These are phyloP conservation scores for Carex pumila DNA, from an alignment of 176 grass and related monocot species.

Conservation along the genomic window DNA sequence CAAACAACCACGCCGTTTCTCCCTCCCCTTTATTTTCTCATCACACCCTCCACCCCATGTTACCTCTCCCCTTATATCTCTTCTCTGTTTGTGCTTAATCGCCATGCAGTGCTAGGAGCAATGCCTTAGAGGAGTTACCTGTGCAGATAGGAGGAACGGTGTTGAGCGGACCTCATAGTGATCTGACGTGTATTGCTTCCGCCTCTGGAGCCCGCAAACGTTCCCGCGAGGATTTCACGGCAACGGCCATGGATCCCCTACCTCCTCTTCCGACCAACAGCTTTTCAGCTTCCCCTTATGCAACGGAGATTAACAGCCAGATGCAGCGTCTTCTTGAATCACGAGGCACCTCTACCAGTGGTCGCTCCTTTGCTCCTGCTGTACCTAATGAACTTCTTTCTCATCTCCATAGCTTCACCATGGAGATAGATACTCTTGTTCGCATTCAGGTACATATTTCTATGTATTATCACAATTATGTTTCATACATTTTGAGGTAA, in stretches of 20 bases:
- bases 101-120: background rate
- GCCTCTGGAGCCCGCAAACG: constrained; percentile 16
- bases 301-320: background rate
- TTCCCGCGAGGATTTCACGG: background rate
- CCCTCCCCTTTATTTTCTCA: background rate
- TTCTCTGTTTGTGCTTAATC: background rate
- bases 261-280: background rate
- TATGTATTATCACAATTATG: background rate
- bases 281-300: background rate
- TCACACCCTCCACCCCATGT: background rate
- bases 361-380: background rate
- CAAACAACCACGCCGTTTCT: background rate
- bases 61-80: background rate
- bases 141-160: constrained; percentile 16
- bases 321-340: background rate
- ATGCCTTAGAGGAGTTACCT: background rate
- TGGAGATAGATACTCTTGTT: constrained; percentile 51
- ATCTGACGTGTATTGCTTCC: constrained; percentile 31
- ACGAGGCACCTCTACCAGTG: constrained; percentile 26
- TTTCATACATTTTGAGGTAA: background rate
- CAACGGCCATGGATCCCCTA: constrained; percentile 1
- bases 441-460: constrained; percentile 33
- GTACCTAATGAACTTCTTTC: constrained; percentile 22
- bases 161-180: constrained; percentile 38
- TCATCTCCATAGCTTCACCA: constrained; percentile 41